Conservation (phyloP, 106 monocot genomes). For the Gastrodia elata region DNA sequence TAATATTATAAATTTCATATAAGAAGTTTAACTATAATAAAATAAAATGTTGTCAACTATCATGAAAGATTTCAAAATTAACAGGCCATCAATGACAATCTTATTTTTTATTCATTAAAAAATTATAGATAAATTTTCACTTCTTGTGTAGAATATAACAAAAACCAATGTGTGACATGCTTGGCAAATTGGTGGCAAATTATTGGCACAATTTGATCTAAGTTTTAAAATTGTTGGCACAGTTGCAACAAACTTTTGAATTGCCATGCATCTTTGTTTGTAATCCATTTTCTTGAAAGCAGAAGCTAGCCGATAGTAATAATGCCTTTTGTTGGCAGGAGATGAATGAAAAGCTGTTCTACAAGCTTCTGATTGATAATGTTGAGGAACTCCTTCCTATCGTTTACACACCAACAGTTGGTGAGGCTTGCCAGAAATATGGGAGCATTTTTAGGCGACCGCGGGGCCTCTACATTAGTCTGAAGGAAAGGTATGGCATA, state of each 20-base stretch:
- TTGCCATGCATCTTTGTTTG: background rate
- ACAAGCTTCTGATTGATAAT: conserved; percentile 34
- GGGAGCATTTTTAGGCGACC: conserved; percentile 33
- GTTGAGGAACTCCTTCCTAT: conserved; percentile 32
- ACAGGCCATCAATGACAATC: too few relatives aligned
- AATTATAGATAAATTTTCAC: too few relatives aligned
- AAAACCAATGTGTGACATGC: too few relatives aligned
- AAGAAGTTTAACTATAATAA: too few relatives aligned
- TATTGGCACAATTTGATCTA: too few relatives aligned
- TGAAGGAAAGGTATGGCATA: conserved; percentile 25
- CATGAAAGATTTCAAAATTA: too few relatives aligned
- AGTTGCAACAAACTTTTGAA: background rate
- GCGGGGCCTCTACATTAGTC: conserved; percentile 38
- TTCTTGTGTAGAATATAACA: too few relatives aligned
- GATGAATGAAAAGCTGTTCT: conserved; percentile 41
- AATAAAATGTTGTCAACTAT: too few relatives aligned
- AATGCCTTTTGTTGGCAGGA: conserved; percentile 16
- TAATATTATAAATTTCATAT: too few relatives aligned
- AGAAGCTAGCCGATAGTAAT: background rate
- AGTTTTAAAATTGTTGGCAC: too few relatives aligned
- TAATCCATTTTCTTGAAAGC: background rate
- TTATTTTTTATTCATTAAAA: too few relatives aligned
- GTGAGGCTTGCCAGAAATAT: conserved; percentile 48
- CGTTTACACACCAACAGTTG: conserved; percentile 44
- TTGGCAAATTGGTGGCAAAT: too few relatives aligned